phyloP scores from a whole-genome alignment of 768 basidiomycete genomes.

The Lyophyllum atratum region DNA sequence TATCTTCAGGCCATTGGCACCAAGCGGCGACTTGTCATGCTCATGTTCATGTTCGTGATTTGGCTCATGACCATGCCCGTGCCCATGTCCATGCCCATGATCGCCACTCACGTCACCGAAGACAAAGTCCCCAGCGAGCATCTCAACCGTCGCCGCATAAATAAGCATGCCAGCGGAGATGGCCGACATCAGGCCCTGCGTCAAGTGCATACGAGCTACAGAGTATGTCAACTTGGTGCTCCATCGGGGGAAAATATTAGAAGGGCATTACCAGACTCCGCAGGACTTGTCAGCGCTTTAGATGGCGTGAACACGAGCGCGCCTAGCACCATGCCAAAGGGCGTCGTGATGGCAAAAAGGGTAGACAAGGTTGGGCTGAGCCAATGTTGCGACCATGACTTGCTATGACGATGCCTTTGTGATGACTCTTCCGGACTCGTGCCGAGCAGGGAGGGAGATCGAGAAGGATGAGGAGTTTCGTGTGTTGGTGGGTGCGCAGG shows the following conservation, averaged over 20 bases:
- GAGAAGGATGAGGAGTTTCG: constrained; percentile 8
- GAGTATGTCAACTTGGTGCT: background rate
- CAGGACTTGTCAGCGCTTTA: constrained; percentile 24
- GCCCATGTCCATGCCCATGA: constrained; percentile 28
- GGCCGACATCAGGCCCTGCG: constrained; percentile 79
- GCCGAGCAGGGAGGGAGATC: constrained; percentile 5
- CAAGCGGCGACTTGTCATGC: constrained; percentile 18
- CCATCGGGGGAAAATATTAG: constrained; percentile 2
- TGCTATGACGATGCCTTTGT: background rate
- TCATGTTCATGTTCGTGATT: constrained; percentile 12
- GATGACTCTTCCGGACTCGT: background rate
- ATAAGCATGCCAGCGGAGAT: constrained; percentile 83
- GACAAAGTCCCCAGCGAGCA: constrained; percentile 86
- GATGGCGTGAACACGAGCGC: constrained; percentile 45
- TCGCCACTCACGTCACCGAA: constrained; percentile 59
- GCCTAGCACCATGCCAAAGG: constrained; percentile 65
- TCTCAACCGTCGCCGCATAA: constrained; percentile 83
- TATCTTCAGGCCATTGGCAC: constrained; percentile 38
- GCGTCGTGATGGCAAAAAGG: constrained; percentile 76
- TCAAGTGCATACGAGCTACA: constrained; percentile 50
- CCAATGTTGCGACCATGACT: constrained; percentile 25
- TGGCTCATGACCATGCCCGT: constrained; percentile 22
- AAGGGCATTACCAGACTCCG: constrained; percentile 19
- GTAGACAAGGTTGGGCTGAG: constrained; percentile 57
- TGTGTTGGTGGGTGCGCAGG: constrained; percentile 22